These are phyloP conservation scores for Pseudogymnoascus pannorum DNA, from an alignment of 2,329 filamentous ascomycete genomes.

Conservation along the genomic window DNA sequence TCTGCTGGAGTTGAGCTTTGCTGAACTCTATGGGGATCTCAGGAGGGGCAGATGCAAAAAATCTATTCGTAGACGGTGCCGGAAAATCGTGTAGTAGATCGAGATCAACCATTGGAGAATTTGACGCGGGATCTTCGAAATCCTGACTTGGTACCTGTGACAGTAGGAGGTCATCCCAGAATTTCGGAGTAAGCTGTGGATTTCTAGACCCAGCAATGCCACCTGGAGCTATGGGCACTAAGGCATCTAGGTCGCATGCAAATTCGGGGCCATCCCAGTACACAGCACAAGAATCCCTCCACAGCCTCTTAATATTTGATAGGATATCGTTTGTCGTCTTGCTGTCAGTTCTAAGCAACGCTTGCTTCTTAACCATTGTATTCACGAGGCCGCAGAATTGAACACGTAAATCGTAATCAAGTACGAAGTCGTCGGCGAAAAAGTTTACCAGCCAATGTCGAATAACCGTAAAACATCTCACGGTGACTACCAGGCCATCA, in stretches of 20 bases:
- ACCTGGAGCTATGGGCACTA: constrained; percentile 66
- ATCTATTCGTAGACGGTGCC: neutral
- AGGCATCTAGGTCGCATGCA: constrained; percentile 51
- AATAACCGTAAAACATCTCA: constrained; percentile 89
- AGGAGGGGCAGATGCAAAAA: neutral
- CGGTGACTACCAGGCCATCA: constrained; percentile 90
- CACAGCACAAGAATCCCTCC: constrained; percentile 80
- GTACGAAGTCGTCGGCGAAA: constrained; percentile 87
- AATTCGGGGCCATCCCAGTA: constrained; percentile 79
- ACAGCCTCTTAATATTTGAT: constrained; percentile 92
- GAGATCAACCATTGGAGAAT: neutral
- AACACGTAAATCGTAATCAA: constrained; percentile 64
- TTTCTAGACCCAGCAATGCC: constrained; percentile 59
- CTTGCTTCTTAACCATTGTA: constrained; percentile 19
- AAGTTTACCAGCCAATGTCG: constrained; percentile 98
- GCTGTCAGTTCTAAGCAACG: constrained; percentile 9
- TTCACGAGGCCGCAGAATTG: constrained; percentile 81
- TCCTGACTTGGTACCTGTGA: neutral
- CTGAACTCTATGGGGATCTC: constrained; percentile 3
- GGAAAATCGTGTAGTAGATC: constrained; percentile 2
- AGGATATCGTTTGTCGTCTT: constrained; percentile 34
- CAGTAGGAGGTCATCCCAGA: constrained; percentile 37
- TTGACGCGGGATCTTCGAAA: neutral
- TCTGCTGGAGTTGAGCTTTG: neutral
- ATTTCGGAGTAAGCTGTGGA: constrained; percentile 45